Evolutionary conservation across 805 yeast genomes (phyloP).

Genomic region (Saturnispora quitensis): DNA sequence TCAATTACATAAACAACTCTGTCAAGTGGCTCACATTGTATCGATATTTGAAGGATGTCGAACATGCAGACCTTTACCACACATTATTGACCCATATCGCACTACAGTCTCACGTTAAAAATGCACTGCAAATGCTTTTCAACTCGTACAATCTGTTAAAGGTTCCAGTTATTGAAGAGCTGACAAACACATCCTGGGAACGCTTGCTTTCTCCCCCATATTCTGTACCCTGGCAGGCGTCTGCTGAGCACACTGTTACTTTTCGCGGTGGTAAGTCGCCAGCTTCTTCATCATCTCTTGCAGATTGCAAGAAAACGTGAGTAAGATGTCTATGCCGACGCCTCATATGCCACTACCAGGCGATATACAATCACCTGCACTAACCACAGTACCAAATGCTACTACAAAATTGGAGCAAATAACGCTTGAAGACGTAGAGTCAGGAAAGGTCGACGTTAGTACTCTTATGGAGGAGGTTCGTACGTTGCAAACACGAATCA

Average conservation of each 20-base stretch:
- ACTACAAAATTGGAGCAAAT: constrained; percentile 15
- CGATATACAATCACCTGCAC: background rate
- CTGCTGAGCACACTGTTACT: background rate
- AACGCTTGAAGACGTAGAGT: constrained; percentile 33
- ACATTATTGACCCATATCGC: background rate
- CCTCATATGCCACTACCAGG: background rate
- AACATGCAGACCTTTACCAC: background rate
- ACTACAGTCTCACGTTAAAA: background rate
- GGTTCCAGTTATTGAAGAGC: background rate
- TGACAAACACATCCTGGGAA: background rate
- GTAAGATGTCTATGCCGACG: background rate
- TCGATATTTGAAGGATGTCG: background rate
- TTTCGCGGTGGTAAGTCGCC: background rate
- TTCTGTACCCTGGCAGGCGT: background rate
- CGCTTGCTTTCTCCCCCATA: background rate
- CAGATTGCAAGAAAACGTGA: background rate
- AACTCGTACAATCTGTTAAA: background rate
- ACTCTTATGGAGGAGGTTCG: constrained; percentile 30
- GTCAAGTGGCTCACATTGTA: constrained; percentile 6
- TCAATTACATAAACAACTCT: background rate
- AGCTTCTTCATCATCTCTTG: background rate
- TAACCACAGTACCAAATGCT: background rate
- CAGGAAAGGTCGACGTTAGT: constrained; percentile 29
- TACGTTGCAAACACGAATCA: constrained; percentile 23
- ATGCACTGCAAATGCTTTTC: background rate